Base-by-base conservation (phyloP, 2,329 filamentous ascomycete species). In the Sordariomycetes sp. region DNA sequence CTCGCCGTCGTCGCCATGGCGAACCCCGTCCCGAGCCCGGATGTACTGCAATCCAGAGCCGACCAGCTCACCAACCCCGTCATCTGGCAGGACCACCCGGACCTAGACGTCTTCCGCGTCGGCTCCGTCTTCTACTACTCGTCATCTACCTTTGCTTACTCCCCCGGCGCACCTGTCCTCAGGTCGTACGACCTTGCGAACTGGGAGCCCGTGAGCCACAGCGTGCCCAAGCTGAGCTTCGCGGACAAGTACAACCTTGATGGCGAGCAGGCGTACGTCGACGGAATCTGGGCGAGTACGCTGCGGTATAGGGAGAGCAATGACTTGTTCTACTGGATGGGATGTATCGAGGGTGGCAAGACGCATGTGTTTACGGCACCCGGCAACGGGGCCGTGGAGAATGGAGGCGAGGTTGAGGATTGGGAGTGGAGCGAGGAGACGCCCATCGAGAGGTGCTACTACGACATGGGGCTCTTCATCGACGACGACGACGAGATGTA, bases 401-500 rank as follows among this genome's bases (percentile, higher is more conserved):
- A 73, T 0, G 73, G 74, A 0, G 79, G 76, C 76, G 69, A 60
- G 12, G 67, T 71, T 52, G 60, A 62, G 42, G 32, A 51, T 17
- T 58, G 56, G 56, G 32, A 24, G 6, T 58, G 56, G 56, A 54
- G 25, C 3, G 35, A 28, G 8, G 32, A 53, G n/a, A 68, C 65
- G 1, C 70, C 64, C 1, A 59, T 59, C n/a, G 13, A 54, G 13
- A 39, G 22, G 45, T 84, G 79, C 65, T 81, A 79, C 62, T 84
- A 84, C 61, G 80, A 84, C 64, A 73, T 69, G 20, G 79, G 81
- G 0, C 65, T 84, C 0, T 64, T 83, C n/a, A 73, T 84, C 36
- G 80, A 83, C 54, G 76, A 80, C 25, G 73, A 82, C 35, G 80
- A 82, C 58, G 77, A 73, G 1, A 78, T 82, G 71, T 84, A 82